Evolutionary conservation across 2,329 filamentous ascomycete species (phyloP), one percentile per base, ranked within the genome.

Genomic region (Aspergillus ochraceoroseus): DNA sequence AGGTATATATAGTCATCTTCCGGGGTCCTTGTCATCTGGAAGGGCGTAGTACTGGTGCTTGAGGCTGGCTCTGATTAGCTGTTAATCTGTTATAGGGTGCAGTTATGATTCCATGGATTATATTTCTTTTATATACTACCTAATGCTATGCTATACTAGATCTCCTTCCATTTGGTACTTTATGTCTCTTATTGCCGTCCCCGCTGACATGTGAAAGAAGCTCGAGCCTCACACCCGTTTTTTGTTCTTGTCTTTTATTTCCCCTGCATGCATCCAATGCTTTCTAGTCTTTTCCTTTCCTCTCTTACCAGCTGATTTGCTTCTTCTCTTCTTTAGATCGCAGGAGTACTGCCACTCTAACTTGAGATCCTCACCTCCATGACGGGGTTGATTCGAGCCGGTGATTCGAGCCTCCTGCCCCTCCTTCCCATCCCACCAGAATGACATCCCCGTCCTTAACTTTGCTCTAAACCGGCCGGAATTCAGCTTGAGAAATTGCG

Each of bases 171-270:
- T n/a, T n/a, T n/a, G n/a, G n/a, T n/a, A n/a, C n/a, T n/a, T n/a
- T n/a, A 20, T 8, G n/a, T 22, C 31, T 5, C 20, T 27, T 23
- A 35, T 27, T 17, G 19, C 7, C 18, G 15, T 13, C 18, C 32
- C 13, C 20, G 27, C 23, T 38, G 26, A 36, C 40, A 43, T 43
- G 40, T 43, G 40, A 43, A 38, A 42, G 29, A 11, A 31, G 29
- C 29, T 31, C 29, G 15, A 31, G 29, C 29, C 29, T 31, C 32
- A 23, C 33, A 38, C 17, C 32, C 22, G 23, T 27, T 35, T 27
- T 31, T 35, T 19, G 13, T 26, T n/a, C n/a, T n/a, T n/a, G n/a
- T n/a, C n/a, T n/a, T n/a, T n/a, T n/a, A n/a, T 7, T 18, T 27
- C 12, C 23, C 22, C 32, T 35, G 32, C 32, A 35, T 34, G 18